A percentile compares a stretch with the other conserved stretches of the same genome.
phyloP scores from a whole-genome alignment of 768 basidiomycete genomes.

The Mycena latifolia region DNA sequence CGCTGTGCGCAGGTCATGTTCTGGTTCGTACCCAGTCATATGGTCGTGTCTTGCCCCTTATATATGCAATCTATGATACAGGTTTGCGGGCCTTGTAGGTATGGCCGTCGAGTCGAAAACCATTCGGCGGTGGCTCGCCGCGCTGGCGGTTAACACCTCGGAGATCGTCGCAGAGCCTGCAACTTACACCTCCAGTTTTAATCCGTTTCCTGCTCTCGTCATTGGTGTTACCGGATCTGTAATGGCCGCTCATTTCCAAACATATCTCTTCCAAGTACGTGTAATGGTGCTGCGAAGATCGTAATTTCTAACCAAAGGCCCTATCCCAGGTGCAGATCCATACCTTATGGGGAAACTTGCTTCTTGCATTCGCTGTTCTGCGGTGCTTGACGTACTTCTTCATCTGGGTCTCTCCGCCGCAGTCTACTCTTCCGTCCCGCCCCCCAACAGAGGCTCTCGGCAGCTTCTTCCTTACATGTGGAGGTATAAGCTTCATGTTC shows the following conservation, averaged over 20 bases:
- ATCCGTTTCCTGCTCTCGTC: conserved; percentile 93
- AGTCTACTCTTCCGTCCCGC: conserved; percentile 87
- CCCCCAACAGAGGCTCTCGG: conserved; percentile 95
- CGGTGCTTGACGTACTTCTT: conserved; percentile 95
- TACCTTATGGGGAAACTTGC: conserved; percentile 89
- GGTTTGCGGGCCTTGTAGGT: conserved; percentile 90
- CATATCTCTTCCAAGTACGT: conserved; percentile 86
- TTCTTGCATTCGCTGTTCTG: conserved; percentile 81
- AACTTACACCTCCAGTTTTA: conserved; percentile 84
- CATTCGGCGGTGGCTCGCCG: conserved; percentile 80
- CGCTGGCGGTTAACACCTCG: conserved; percentile 57
- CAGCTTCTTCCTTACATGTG: conserved; percentile 88
- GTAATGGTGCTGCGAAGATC: conserved; percentile 23
- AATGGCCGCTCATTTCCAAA: conserved; percentile 93
- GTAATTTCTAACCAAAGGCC: neutral
- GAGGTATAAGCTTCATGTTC: conserved; percentile 91
- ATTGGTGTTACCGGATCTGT: conserved; percentile 95
- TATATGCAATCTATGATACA: neutral
- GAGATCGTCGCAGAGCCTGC: conserved; percentile 73
- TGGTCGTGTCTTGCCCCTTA: neutral
- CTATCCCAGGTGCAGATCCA: conserved; percentile 85
- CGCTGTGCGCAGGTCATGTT: conserved; percentile 79
- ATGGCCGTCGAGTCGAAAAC: conserved; percentile 89
- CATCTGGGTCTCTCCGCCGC: conserved; percentile 89
- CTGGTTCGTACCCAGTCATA: conserved; percentile 44